Percentiles rank a stretch among this genome's conserved stretches.
Conservation (phyloP, 805 yeast genomes). For the Jamesozyma hellenica region DNA sequence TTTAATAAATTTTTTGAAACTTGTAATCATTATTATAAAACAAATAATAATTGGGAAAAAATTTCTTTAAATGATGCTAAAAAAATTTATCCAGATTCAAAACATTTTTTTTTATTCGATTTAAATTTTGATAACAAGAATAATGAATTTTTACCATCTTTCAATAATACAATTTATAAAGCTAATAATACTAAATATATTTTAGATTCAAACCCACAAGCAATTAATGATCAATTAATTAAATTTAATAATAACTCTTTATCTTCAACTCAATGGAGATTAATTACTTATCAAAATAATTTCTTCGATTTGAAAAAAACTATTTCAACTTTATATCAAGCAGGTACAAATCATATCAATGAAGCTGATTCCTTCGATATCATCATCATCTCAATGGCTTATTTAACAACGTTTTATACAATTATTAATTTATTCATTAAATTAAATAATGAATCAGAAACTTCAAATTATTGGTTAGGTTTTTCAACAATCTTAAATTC, state of each 20-base stretch:
- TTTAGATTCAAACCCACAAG: conserved; percentile 15
- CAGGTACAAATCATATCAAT: conserved; percentile 37
- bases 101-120: conserved; percentile 26
- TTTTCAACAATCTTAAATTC: conserved; percentile 70
- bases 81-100: conserved; percentile 6
- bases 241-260: conserved; percentile 6
- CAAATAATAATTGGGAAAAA: conserved; percentile 12
- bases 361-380: conserved; percentile 85
- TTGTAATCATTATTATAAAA: conserved; percentile 21
- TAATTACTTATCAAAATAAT: conserved; percentile 16
- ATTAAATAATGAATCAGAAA: conserved; percentile 51
- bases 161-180: conserved; percentile 27
- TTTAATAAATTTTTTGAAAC: conserved; percentile 16
- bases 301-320: conserved; percentile 2
- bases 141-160: conserved; percentile 8
- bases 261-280: conserved; percentile 50
- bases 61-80: conserved; percentile 15
- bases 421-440: conserved; percentile 63
- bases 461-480: conserved; percentile 77
- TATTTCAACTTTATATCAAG: conserved; percentile 2
- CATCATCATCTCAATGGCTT: conserved; percentile 67
- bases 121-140: conserved; percentile 20
- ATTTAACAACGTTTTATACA: conserved; percentile 80
- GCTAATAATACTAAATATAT: conserved; percentile 16
- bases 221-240: conserved; percentile 11